Evolutionary conservation across 2,329 filamentous ascomycete genomes (phyloP), one percentile per base, ranked within the genome.

Genomic region (Fusarium longipes): DNA sequence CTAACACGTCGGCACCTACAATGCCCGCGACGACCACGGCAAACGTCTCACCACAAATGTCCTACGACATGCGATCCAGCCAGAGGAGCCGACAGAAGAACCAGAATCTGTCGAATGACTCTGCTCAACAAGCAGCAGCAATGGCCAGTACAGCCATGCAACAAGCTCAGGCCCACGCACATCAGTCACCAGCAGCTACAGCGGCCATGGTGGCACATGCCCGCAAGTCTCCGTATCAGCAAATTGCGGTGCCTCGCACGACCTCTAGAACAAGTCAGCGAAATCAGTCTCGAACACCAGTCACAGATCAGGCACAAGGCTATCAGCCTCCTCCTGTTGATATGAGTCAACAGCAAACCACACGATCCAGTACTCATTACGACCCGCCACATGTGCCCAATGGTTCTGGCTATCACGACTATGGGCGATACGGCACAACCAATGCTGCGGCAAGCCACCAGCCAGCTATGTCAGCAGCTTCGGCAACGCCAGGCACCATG

Each of bases 261-360:
- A 74, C 74, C 57, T 80, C 80, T 14, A 71, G 76, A 50, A 77
- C 79, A 42, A 72, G 75, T 4, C 77, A 78, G n/a, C 75, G 76
- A 39, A 59, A 73, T 2, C 75, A 78, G 52, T 75, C 63, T 7
- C 74, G 68, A 17, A 76, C 77, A 22, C 74, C 77, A 5, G 65
- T 70, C 18, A 57, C 57, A n/a, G 67, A 74, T 7, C 59, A 70
- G 27, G 50, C 72, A 12, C 29, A 57, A 32, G 67, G 47, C 8
- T 66, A 67, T 12, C 67, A 66, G 35, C 57, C 71, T 18, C 70
- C 69, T 9, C 24, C 44, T 20, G 30, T 18, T 25, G 57, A 59
- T 6, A 30, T 55, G 40, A 44, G 22, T 9, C 70, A 70, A 27
- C 67, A 71, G 18, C 47, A 56, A 15, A 56, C 43, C 24, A 17